Percentiles rank a stretch among this genome's conserved stretches.
These are phyloP conservation scores for Clonostachys chloroleuca DNA, from an alignment of 2,329 filamentous ascomycete genomes.

Conservation along the genomic window DNA sequence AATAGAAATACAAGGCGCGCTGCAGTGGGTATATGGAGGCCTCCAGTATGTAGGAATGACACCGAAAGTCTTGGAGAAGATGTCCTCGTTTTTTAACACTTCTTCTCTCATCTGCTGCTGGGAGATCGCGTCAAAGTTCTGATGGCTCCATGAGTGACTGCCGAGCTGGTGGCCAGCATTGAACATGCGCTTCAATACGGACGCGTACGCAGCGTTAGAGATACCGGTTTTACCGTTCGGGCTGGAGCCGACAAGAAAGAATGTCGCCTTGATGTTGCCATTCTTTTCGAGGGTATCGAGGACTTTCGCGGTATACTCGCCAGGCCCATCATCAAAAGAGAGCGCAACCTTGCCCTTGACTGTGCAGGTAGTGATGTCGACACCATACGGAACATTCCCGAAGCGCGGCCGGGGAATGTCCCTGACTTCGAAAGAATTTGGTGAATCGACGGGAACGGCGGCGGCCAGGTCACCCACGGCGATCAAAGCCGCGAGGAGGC, in stretches of 20 bases:
- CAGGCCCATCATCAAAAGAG: conserved; percentile 42
- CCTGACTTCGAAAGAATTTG: too few species aligned
- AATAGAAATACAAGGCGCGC: conserved; percentile 25
- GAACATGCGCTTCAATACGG: conserved; percentile 28
- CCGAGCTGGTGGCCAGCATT: conserved; percentile 38
- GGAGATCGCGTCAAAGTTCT: conserved; percentile 30
- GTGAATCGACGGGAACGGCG: too few species aligned
- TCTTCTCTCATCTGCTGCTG: conserved; percentile 25
- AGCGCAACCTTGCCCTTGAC: conserved; percentile 31
- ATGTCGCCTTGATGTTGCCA: conserved; percentile 26
- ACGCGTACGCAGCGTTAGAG: conserved; percentile 22
- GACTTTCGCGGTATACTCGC: conserved; percentile 30
- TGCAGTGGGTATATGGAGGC: conserved; percentile 38
- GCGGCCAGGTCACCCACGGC: too few species aligned
- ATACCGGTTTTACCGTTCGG: conserved; percentile 28
- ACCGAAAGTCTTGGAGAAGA: conserved; percentile 33
- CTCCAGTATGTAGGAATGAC: conserved; percentile 37
- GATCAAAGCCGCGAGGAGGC: too few species aligned
- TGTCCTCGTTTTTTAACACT: conserved; percentile 39
- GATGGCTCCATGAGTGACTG: conserved; percentile 42
- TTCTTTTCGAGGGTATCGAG: conserved; percentile 11
- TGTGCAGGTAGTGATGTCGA: conserved; percentile 12
- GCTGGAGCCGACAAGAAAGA: conserved; percentile 36
- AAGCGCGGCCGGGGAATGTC: not conserved
- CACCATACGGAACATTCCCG: not conserved